Evolutionary conservation across 495 filamentous ascomycete genomes (phyloP), one percentile per base, ranked within the genome.

Genomic region (Penicillium flavigenum): DNA sequence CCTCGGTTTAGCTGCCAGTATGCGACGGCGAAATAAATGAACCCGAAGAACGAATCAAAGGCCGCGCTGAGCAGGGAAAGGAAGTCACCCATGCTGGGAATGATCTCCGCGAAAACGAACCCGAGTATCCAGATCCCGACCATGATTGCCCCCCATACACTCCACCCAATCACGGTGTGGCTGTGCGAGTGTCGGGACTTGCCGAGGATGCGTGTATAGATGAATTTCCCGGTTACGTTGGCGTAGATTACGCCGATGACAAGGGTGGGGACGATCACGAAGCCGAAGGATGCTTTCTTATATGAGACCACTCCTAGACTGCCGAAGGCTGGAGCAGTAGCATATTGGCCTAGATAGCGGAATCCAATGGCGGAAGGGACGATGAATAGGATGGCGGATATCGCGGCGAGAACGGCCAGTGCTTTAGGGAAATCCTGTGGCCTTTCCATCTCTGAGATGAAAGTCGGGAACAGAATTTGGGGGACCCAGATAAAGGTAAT

Each of bases 351-450:
- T 3, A 84, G 60, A 52, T 81, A 83, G 2, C 70, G 65, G 70
- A 83, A 85, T 10, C 76, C 70, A 22, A 81, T 77, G 6, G 74
- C 71, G 0, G 82, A 79, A 10, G 82, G 81, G 8, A 84, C 74
- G 34, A 77, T 76, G 60, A 82, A 85, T 16, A 83, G 75, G 32
- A 75, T 73, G 31, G 72, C 74, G 5, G 81, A 81, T 57, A 83
- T 76, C 0, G 54, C 63, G 58, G 75, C 56, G 24, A 81, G 66
- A 48, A 83, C 67, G 46, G 76, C 77, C 17, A 78, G 67, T 1
- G 82, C 72, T 51, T 83, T 82, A 60, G 81, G 80, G 47, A 80
- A 81, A 53, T 84, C 79, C 44, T 82, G 75, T 1, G 82, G 82
- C 22, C 65, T 65, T 56, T 79, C 73, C 82, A 85, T 84, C 62